phyloP scores from a whole-genome alignment of 257 asterid genomes.

The Petrea volubilis region DNA sequence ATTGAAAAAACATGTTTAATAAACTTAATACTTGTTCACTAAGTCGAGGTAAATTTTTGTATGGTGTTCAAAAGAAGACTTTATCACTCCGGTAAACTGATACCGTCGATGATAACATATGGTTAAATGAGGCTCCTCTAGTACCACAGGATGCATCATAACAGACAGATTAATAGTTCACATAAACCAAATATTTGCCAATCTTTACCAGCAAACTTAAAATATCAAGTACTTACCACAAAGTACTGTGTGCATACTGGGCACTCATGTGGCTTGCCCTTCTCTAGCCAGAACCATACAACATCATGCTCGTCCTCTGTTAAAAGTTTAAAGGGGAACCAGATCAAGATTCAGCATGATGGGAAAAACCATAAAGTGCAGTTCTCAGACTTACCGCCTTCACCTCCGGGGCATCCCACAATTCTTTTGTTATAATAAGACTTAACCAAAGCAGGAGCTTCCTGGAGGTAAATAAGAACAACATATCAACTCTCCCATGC shows the following conservation, averaged over 20 bases:
- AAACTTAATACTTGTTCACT: not conserved
- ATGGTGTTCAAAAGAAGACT: not conserved
- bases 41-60: not conserved
- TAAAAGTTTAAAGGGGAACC: not conserved
- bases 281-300: conserved; percentile 99
- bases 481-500: not conserved
- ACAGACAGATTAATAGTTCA: conserved; percentile 40
- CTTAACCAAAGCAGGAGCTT: conserved; percentile 77
- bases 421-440: conserved; percentile 79
- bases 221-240: conserved; percentile 50
- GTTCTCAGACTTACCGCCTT: conserved; percentile 63
- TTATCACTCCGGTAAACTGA: not conserved
- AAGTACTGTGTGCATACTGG: conserved; percentile 93
- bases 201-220: not conserved
- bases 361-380: not conserved
- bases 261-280: conserved; percentile 93
- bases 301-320: conserved; percentile 99
- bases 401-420: conserved; percentile 94
- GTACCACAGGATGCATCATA: not conserved
- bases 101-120: not conserved
- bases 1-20: not conserved
- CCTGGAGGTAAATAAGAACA: conserved; percentile 43
- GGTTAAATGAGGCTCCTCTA: not conserved
- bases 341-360: too few species aligned
- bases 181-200: conserved; percentile 29